phyloP scores from a whole-genome alignment of 2,329 filamentous ascomycete species.

The Clarireedia paspali region DNA sequence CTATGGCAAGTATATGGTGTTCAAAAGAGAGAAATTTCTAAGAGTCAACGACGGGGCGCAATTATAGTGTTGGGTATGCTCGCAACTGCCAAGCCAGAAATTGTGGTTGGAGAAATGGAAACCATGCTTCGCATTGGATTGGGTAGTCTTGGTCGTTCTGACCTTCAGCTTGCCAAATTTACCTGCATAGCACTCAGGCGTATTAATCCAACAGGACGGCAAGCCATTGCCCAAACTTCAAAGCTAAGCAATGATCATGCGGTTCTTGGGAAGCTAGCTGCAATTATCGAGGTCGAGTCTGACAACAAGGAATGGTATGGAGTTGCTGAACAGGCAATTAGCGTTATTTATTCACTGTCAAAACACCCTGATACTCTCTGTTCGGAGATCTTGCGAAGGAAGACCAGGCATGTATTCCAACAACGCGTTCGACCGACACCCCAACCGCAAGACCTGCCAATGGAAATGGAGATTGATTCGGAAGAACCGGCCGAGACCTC shows the following conservation, averaged over 20 bases:
- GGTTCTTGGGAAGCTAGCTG: slow-evolving; percentile 70
- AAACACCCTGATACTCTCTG: slow-evolving; percentile 92
- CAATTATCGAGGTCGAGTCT: slow-evolving; percentile 77
- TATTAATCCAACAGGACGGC: slow-evolving; percentile 79
- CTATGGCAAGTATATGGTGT: slow-evolving; percentile 97
- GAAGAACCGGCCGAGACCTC: slow-evolving; percentile 23
- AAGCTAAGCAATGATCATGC: slow-evolving; percentile 89
- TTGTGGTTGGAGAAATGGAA: slow-evolving; percentile 92
- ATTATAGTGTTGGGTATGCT: slow-evolving; percentile 98
- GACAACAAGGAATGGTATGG: slow-evolving; percentile 96
- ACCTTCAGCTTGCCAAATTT: slow-evolving; percentile 86
- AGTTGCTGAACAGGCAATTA: slow-evolving; percentile 91
- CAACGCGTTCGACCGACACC: slow-evolving; percentile 18
- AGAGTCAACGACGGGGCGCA: slow-evolving; percentile 79
- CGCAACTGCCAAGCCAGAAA: slow-evolving; percentile 82
- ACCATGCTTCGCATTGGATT: slow-evolving; percentile 87
- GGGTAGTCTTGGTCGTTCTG: slow-evolving; percentile 68
- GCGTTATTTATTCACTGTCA: slow-evolving; percentile 87
- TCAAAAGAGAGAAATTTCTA: slow-evolving; percentile 87
- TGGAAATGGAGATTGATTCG: slow-evolving; percentile 17
- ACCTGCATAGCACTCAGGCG: slow-evolving; percentile 88
- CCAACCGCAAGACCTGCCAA: slow-evolving; percentile 19
- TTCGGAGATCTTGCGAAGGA: slow-evolving; percentile 80
- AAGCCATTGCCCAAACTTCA: slow-evolving; percentile 59
- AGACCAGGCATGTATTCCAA: slow-evolving; percentile 74